Conservation (phyloP, 768 basidiomycete genomes). For the Hortiboletus campestris region DNA sequence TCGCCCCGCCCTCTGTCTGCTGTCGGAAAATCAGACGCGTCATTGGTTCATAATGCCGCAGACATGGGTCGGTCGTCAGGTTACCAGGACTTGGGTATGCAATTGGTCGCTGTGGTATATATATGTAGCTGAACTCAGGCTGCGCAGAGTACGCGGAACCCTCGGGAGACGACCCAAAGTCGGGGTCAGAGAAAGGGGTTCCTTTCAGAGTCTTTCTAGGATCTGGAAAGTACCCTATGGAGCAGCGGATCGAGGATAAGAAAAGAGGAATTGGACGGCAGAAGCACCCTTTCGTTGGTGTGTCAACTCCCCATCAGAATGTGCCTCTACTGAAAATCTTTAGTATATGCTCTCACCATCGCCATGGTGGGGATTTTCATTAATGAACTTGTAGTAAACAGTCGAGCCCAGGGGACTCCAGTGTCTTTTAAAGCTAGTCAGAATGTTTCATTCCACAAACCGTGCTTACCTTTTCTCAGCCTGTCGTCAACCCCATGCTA, state of each 20-base stretch:
- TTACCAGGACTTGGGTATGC: constrained; percentile 57
- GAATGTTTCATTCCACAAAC: not conserved
- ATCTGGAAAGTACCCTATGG: constrained; percentile 55
- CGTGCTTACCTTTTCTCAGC: constrained; percentile 41
- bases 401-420: constrained; percentile 72
- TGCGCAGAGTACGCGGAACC: constrained; percentile 66
- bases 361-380: constrained; percentile 76
- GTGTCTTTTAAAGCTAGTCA: constrained; percentile 75
- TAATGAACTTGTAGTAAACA: constrained; percentile 81
- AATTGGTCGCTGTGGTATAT: not conserved
- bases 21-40: constrained; percentile 26
- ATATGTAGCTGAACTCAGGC: not conserved
- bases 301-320: constrained; percentile 18
- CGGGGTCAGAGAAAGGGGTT: constrained; percentile 39
- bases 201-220: constrained; percentile 45
- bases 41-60: constrained; percentile 49
- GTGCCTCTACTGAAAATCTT: constrained; percentile 1
- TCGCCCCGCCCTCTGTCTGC: constrained; percentile 11
- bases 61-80: constrained; percentile 37
- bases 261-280: constrained; percentile 83
- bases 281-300: constrained; percentile 74
- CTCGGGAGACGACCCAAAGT: constrained; percentile 23
- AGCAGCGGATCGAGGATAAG: constrained; percentile 87
- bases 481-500: constrained; percentile 84
- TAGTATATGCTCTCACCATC: constrained; percentile 63